These are phyloP conservation scores for Brassica cretica DNA, from an alignment of 345 rosid species.

Conservation along the genomic window DNA sequence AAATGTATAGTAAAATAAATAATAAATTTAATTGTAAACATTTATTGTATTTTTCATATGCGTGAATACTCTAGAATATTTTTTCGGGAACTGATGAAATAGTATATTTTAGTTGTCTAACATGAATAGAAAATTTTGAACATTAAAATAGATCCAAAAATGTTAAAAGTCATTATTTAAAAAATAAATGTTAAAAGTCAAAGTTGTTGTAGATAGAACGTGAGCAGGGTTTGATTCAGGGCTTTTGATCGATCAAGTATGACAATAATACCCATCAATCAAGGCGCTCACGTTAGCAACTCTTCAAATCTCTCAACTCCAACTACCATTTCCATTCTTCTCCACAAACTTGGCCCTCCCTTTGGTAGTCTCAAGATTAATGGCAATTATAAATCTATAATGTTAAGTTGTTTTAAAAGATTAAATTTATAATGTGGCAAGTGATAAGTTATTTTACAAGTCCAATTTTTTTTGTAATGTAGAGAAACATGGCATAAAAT, in stretches of 20 bases:
- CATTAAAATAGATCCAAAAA: conserved; percentile 13
- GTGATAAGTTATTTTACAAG: not conserved
- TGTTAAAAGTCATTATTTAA: conserved; percentile 9
- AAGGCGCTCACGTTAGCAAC: conserved; percentile 38
- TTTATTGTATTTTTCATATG: no score
- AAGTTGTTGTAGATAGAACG: conserved; percentile 24
- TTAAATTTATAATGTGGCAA: not conserved
- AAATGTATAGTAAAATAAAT: no score
- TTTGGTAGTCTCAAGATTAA: not conserved
- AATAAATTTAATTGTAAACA: no score
- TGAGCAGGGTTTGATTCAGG: conserved; percentile 30
- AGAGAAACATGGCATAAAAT: not conserved
- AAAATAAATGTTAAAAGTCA: conserved; percentile 22
- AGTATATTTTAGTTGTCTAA: conserved; percentile 13
- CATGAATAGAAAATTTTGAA: conserved; percentile 26
- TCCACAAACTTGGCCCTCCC: conserved; percentile 4
- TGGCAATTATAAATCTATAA: not conserved
- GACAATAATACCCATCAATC: conserved; percentile 21
- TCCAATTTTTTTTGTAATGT: not conserved
- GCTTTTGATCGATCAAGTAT: not conserved
- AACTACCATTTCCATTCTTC: conserved; percentile 27
- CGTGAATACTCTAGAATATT: no score
- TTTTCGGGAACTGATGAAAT: no score
- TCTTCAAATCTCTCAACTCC: conserved; percentile 1
- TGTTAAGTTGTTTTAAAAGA: not conserved